phyloP scores from a whole-genome alignment of 441 rosid genomes.

The Eruca vesicaria region DNA sequence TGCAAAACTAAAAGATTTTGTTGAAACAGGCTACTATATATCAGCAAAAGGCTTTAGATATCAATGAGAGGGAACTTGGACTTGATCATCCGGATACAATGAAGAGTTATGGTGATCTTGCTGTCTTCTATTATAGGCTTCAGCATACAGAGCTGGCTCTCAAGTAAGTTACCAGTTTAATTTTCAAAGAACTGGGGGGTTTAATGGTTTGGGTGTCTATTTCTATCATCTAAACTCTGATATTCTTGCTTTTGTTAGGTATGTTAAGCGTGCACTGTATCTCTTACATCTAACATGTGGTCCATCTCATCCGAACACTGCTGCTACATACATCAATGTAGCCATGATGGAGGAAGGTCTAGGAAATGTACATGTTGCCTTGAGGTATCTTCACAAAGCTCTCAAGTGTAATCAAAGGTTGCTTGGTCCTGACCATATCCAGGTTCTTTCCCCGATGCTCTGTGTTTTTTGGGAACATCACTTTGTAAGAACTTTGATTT shows the following conservation, averaged over 20 bases:
- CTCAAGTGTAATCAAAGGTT: constrained; percentile 68
- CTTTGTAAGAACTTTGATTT: constrained; percentile 21
- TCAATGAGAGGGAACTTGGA: constrained; percentile 79
- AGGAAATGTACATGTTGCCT: constrained; percentile 77
- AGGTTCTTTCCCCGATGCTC: constrained; percentile 40
- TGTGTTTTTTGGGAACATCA: neutral
- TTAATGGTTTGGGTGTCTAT: constrained; percentile 4
- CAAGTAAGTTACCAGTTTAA: constrained; percentile 45
- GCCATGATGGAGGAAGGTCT: constrained; percentile 92
- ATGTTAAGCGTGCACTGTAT: constrained; percentile 75
- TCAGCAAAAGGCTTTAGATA: constrained; percentile 79
- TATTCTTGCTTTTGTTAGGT: constrained; percentile 40
- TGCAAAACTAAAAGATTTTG: constrained; percentile 25
- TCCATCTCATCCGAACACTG: constrained; percentile 80
- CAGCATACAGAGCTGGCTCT: constrained; percentile 81
- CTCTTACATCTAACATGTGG: constrained; percentile 78
- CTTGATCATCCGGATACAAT: constrained; percentile 82
- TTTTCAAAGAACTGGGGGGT: neutral
- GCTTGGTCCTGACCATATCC: constrained; percentile 84
- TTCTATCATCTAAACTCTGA: constrained; percentile 11
- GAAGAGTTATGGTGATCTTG: constrained; percentile 88
- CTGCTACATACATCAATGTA: constrained; percentile 76
- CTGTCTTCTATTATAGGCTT: constrained; percentile 79
- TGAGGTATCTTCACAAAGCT: constrained; percentile 78
- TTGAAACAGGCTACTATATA: constrained; percentile 64